phyloP scores from a whole-genome alignment of 805 yeast genomes.

The Hanseniaspora nectarophila region DNA sequence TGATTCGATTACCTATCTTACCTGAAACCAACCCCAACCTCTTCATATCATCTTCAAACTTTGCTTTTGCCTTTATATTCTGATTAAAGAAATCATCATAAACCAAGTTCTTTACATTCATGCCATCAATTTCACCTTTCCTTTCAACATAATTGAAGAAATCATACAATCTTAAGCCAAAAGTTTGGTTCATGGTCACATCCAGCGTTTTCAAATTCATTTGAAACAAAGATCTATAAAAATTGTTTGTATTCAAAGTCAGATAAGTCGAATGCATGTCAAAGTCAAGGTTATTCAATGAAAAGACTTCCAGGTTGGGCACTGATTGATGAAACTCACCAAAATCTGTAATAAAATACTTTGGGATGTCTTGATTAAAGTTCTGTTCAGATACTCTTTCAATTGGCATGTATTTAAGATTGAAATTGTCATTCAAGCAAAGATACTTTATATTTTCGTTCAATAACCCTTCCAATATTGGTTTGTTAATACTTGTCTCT shows the following conservation, averaged over 20 bases:
- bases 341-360: not conserved
- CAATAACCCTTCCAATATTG: not conserved
- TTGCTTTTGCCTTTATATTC: not conserved
- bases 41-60: not conserved
- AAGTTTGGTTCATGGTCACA: not conserved
- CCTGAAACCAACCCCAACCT: not conserved
- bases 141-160: not conserved
- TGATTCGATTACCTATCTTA: not conserved
- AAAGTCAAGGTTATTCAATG: conserved; percentile 6
- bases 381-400: not conserved
- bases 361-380: not conserved
- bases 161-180: not conserved
- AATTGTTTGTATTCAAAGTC: not conserved
- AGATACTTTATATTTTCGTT: not conserved
- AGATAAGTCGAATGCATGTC: not conserved
- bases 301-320: conserved; percentile 1
- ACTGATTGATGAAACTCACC: not conserved
- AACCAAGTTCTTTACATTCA: not conserved
- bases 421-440: conserved; percentile 7
- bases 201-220: not conserved
- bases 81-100: not conserved
- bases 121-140: not conserved
- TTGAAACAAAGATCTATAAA: not conserved
- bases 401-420: not conserved
- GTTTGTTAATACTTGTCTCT: conserved; percentile 9